Base-by-base conservation (phyloP, 2,329 filamentous ascomycete species). In the Bisporella sp. region DNA sequence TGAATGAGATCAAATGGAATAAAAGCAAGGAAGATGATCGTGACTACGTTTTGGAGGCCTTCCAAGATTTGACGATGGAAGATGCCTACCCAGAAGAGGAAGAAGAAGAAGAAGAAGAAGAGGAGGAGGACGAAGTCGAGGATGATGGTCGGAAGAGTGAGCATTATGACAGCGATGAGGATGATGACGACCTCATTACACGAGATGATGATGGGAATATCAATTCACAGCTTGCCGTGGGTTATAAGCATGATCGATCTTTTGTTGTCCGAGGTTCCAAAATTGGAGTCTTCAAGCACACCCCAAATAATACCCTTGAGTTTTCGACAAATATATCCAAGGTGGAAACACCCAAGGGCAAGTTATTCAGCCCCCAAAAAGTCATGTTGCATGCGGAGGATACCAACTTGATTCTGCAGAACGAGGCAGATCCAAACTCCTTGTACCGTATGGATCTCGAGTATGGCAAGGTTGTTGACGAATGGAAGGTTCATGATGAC, bases 271-370 rank as follows among this genome's bases (percentile, higher is more conserved):
- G 93, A 56, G 93, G 93, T 32, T 93, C 91, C 61, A 96, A 97
- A 77, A 99, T 99, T 66, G 93, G 93, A 49, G 93, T 99, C 40
- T 99, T 99, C 79, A 97, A 95, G 69, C 93, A 99, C 65, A 96
- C 90, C 0, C 76, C 84, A 1, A 88, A 95, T 71, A 95, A 97
- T 66, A 85, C 92, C 58, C 78, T 99, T 12, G 88, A 97, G 66
- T 99, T 97, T 68, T 89, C 89, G 9, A 99, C 93, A 53, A 97
- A 91, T 57, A 99, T 99, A 62, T 96, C 89, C 54, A 96, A 95
- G 69, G 89, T 99, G 46, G 84, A 90, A 67, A 96, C 92, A 0
- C 89, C 91, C 2, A 80, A 81, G 42, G 93, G 93, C 61, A 87
- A 85, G 65, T 75, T 91, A 0, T 96, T 99, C 73, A 91, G 85